phyloP scores from a whole-genome alignment of 2,329 filamentous ascomycete genomes.

The Neospermospora avenae region DNA sequence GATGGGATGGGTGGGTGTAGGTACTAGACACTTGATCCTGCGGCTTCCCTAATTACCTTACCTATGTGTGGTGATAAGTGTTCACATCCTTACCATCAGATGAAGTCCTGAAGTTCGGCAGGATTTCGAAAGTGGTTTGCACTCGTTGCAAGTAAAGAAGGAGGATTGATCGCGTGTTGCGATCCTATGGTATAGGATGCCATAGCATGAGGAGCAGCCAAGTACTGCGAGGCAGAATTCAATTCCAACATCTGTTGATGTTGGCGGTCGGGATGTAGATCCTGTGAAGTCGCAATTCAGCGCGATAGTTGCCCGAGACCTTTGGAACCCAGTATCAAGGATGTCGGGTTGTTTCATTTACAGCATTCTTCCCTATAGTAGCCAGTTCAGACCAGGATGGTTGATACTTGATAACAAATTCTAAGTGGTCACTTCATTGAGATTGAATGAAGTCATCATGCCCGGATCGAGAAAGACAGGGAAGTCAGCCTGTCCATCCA shows the following conservation, averaged over 20 bases:
- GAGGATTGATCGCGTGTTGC: background rate
- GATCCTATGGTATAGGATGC: background rate
- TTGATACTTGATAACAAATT: background rate
- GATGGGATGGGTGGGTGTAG: background rate
- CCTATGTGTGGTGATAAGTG: no score
- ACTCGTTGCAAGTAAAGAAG: background rate
- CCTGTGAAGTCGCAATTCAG: no score
- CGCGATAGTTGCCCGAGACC: background rate
- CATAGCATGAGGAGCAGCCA: no score
- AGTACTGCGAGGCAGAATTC: background rate
- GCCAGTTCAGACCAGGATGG: background rate
- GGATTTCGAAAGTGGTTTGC: background rate
- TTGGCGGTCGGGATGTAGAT: background rate
- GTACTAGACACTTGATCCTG: no score
- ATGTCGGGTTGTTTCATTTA: background rate
- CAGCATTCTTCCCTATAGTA: no score
- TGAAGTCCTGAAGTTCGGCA: slow-evolving; percentile 3
- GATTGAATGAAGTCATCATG: background rate
- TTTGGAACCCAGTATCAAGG: background rate
- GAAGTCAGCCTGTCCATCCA: no score
- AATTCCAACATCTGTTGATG: background rate
- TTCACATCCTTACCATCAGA: no score
- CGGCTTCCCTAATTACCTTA: no score
- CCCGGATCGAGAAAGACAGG: background rate
- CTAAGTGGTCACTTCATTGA: background rate